A percentile compares a stretch with the other conserved stretches of the same genome.
Evolutionary conservation across 2,329 filamentous ascomycete species (phyloP).

Genomic region (Kalmusia sp.): DNA sequence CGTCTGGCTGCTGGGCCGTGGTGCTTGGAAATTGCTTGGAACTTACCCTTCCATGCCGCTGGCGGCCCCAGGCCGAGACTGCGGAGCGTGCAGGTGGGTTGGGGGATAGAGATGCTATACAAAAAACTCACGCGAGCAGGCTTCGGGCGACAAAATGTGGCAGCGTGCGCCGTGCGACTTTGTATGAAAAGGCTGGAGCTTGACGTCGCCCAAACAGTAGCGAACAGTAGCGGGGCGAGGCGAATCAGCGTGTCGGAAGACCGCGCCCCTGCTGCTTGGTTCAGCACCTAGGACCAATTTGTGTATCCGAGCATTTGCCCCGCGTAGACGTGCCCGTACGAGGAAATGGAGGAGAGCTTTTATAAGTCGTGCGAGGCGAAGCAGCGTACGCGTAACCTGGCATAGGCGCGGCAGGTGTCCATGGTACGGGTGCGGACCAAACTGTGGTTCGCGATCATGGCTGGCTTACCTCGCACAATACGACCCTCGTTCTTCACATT

Average conservation of each 20-base stretch:
- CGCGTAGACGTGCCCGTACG: too few species aligned
- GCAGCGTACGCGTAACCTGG: too few species aligned
- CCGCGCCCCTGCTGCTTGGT: not conserved
- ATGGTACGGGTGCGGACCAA: too few species aligned
- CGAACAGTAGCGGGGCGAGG: constrained; percentile 1
- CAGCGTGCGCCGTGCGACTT: constrained; percentile 7
- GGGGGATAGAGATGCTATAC: constrained; percentile 2
- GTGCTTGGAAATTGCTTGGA: constrained; percentile 11
- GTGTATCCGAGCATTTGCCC: too few species aligned
- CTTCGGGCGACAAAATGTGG: not conserved
- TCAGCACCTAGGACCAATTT: not conserved
- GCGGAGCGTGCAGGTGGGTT: constrained; percentile 1
- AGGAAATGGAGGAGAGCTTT: too few species aligned
- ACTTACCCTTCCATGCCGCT: constrained; percentile 43
- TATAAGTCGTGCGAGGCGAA: too few species aligned
- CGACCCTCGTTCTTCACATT: too few species aligned
- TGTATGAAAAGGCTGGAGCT: not conserved
- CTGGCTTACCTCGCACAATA: too few species aligned
- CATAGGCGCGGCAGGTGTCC: too few species aligned
- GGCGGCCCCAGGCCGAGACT: constrained; percentile 20
- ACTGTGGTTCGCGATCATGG: too few species aligned
- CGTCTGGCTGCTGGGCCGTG: not conserved
- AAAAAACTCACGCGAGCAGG: not conserved
- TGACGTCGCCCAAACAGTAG: constrained; percentile 2
- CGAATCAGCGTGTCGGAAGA: not conserved